Evolutionary conservation across 2,329 filamentous ascomycete species (phyloP), one percentile per base, ranked within the genome.

Genomic region (Cryphonectria naterciae): DNA sequence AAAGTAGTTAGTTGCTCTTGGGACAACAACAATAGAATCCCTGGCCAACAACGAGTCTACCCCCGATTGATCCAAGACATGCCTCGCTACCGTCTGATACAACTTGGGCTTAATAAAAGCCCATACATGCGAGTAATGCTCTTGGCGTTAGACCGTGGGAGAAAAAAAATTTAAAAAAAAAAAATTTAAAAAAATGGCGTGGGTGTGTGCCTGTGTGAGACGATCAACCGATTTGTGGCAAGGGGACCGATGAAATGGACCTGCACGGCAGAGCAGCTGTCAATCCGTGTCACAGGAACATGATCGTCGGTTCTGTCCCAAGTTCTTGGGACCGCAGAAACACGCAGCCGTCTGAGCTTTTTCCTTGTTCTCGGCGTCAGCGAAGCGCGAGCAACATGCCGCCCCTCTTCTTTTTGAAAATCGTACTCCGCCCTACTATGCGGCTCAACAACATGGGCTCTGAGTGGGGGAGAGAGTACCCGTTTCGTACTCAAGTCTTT

Each of bases 191-290:
- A 15, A 28, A 5, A 7, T 4, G 46, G 43, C 62, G 62, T 7
- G 19, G 1, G 63, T 13, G 63, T 41, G 13, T 43, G 43, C 17
- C 19, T 49, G 49, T 37, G 28, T n/a, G 35, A 56, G 28, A 56
- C n/a, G 19, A 46, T 52, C 49, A 67, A 17, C 35, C 35, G 49
- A 67, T 67, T 46, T n/a, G 52, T 58, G 49, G 35, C 49, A 28
- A 28, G 39, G 41, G 63, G 63, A 52, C 28, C 46, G 58, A 52
- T 37, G 63, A 35, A 17, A 58, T 32, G 54, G 25, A 19, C 54
- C 52, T 49, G 63, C 28, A n/a, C 54, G 35, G 32, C 46, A 66
- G 64, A 37, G 64, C 64, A 52, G 65, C 65, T 67, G 52, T 67
- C 65, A 58, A 52, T 22, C 35, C 13, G 13, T 39, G 35, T 43